phyloP scores from a whole-genome alignment of 106 monocot genomes.

The Dioscorea zingiberensis region DNA sequence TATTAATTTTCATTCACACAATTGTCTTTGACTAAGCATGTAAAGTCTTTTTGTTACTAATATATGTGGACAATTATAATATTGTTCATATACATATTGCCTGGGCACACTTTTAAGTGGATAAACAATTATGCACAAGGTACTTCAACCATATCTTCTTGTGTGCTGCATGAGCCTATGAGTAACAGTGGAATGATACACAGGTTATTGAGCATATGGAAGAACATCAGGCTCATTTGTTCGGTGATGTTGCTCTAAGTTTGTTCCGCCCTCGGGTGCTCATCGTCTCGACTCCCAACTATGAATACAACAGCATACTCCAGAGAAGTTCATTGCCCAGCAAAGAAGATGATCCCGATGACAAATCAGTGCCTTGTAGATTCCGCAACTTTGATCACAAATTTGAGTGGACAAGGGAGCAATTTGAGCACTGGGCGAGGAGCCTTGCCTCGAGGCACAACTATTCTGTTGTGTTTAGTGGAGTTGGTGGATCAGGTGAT shows the following conservation, averaged over 20 bases:
- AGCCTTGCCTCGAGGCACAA: constrained; percentile 48
- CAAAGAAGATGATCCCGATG: constrained; percentile 63
- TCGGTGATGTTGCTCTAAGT: constrained; percentile 69
- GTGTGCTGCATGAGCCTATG: too few species aligned
- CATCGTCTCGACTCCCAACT: constrained; percentile 93
- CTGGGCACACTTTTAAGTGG: too few species aligned
- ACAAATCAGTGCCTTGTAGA: constrained; percentile 47
- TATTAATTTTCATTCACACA: too few species aligned
- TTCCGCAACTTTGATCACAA: constrained; percentile 96
- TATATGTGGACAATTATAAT: too few species aligned
- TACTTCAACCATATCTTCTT: too few species aligned
- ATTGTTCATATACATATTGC: too few species aligned
- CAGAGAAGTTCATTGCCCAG: constrained; percentile 39
- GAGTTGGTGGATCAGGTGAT: constrained; percentile 80
- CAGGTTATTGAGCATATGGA: constrained; percentile 99
- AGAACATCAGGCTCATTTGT: constrained; percentile 72
- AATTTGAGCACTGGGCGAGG: constrained; percentile 82
- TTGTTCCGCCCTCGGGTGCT: constrained; percentile 63
- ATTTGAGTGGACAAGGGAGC: constrained; percentile 92
- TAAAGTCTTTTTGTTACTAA: too few species aligned
- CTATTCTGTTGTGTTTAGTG: constrained; percentile 78
- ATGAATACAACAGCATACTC: constrained; percentile 92
- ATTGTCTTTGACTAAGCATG: too few species aligned
- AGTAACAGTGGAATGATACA: constrained; percentile 2
- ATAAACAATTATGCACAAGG: too few species aligned